Evolutionary conservation across 2,329 filamentous ascomycete species (phyloP), one percentile per base, ranked within the genome.

Genomic region (Penicillium brasilianum): DNA sequence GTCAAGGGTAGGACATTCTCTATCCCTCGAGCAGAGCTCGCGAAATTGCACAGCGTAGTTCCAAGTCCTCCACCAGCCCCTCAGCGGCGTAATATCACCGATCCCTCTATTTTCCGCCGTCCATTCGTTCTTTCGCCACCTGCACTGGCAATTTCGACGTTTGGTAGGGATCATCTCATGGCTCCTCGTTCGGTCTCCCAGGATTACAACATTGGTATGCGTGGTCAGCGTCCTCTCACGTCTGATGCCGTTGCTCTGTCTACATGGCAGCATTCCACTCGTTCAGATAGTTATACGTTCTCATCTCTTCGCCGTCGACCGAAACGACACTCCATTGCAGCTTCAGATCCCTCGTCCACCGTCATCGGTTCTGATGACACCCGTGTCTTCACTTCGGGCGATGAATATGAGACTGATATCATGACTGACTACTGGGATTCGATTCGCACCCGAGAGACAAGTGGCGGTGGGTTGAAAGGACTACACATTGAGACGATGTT

Each of bases 401-500:
- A 88, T 62, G 86, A 87, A 65, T 85, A 87, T 67, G 87, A 87
- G 62, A 82, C 82, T 51, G 87, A 88, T 66, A 80, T 85, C 64
- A 82, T 85, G 67, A 88, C 85, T 66, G 87, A 88, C 64, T 87
- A 83, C 25, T 88, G 85, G 75, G 87, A 88, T 74, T 88, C 87
- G 52, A 77, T 88, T 60, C 85, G 84, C 60, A 88, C 86, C 10
- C 81, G 84, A 67, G 82, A 83, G 55, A 86, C 85, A 16, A 80
- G 81, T 63, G 84, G 81, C 57, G 80, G 77, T 69, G 83, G 81
- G 44, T 77, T 81, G 61, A 80, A 84, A 67, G 83, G 84, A 46
- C 82, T 85, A 62, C 83, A 83, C 52, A 87, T 89, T 60, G 85
- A 88, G 67, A 86, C 84, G 11, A 87, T 89, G 68, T 88, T 89